Conservation (phyloP, 148 eudicot species). For the Heliamphora exappendiculata region DNA sequence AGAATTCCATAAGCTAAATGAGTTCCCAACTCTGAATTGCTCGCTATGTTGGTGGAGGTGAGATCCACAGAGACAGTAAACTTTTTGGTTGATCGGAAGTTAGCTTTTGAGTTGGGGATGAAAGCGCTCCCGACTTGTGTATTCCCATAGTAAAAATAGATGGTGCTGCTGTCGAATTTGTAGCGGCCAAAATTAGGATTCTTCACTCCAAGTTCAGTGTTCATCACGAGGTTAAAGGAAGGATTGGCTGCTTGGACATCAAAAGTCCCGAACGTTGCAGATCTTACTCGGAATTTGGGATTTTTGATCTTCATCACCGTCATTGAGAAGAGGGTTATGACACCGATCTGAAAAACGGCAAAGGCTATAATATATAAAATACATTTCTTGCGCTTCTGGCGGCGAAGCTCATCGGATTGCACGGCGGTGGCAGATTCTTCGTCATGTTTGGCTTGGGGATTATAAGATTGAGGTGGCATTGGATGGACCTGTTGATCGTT, state of each 20-base stretch:
- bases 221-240: background rate
- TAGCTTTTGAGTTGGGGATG: background rate
- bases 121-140: background rate
- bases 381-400: constrained; percentile 16
- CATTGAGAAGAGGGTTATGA: background rate
- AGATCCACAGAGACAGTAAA: background rate
- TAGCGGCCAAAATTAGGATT: constrained; percentile 11
- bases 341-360: background rate
- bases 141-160: constrained; percentile 8
- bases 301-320: constrained; percentile 15
- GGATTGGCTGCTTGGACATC: background rate
- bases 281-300: constrained; percentile 14
- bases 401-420: constrained; percentile 8
- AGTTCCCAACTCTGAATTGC: background rate
- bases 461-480: background rate
- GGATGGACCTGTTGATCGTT: background rate
- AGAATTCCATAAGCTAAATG: constrained; percentile 11
- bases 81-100: constrained; percentile 5
- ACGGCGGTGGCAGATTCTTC: background rate
- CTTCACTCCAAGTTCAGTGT: constrained; percentile 8
- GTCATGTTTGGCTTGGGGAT: background rate
- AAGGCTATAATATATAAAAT: background rate
- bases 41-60: background rate
- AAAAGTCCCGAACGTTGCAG: constrained; percentile 6
- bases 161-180: background rate